Base-by-base conservation (phyloP, 2,329 filamentous ascomycete species). In the Aureobasidium sp. region DNA sequence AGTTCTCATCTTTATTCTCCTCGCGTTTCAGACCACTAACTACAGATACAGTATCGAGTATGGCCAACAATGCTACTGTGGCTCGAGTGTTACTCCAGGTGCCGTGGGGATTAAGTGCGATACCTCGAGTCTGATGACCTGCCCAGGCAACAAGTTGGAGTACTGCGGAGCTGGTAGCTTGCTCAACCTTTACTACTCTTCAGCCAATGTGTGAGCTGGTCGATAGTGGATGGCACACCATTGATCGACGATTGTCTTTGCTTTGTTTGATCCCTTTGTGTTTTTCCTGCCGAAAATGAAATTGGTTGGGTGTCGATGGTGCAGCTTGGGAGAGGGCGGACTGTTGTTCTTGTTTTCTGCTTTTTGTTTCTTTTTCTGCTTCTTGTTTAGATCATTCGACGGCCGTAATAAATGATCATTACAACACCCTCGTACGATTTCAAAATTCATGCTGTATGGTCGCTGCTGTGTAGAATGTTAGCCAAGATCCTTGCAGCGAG, bases 161-260 rank as follows among this genome's bases (percentile, higher is more conserved):
- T 70, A 64, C 60, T 72, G 71, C 65, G 71, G 71, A 44, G 70
- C 66, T 15, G 48, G 61, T 6, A 66, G 63, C 19, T 64, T 72
- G 62, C 65, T 73, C 67, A 71, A 67, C 39, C 59, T 72, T 33
- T 73, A 71, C 56, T 71, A 70, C 62, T 70, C 70, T 44, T 56
- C 64, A 5, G 63, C 64, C 9, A 33, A 31, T 31, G 31, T 69
- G 37, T 68, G 81, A 47, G 54, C 5, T 5, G 42, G 12, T 12
- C 5, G 14, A 22, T 7, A n/a, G 37, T 11, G 0, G 14, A 35
- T 8, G 15, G 17, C 4, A 17, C n/a, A 17, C n/a, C 27, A 40
- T 22, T 14, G 2, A 17, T 19, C n/a, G 7, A 54, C 7, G 17
- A 19, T 29, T 15, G 17, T 27, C 6, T 22, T 31, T 31, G 12